Conservation (phyloP, 2,329 filamentous ascomycete genomes). For the Madurella fahalii region DNA sequence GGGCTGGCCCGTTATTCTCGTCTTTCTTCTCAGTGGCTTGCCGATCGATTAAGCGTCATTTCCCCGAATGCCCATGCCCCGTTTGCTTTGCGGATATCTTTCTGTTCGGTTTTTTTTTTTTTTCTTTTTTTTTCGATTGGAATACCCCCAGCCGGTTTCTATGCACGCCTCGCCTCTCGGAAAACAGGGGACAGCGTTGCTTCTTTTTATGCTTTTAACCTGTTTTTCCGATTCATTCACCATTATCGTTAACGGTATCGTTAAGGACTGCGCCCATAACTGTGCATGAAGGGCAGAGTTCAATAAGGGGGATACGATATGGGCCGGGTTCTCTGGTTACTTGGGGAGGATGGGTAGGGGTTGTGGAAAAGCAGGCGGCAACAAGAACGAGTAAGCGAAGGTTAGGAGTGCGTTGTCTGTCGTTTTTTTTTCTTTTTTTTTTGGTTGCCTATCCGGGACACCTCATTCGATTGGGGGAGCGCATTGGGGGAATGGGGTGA, state of each 20-base stretch:
- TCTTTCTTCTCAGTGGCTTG: too few species aligned
- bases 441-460: neutral
- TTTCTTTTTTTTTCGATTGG: slow-evolving; percentile 14
- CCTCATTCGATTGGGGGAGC: neutral
- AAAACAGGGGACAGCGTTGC: neutral
- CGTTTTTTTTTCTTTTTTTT: neutral
- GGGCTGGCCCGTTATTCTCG: too few species aligned
- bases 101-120: slow-evolving; percentile 7
- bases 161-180: neutral
- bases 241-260: neutral
- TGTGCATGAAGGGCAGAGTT: too few species aligned
- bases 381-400: neutral
- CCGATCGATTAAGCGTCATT: neutral
- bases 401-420: neutral
- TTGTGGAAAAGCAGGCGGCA: neutral
- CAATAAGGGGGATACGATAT: too few species aligned
- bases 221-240: slow-evolving; percentile 16
- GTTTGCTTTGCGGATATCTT: neutral
- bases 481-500: neutral
- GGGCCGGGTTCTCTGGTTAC: neutral
- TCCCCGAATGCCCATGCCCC: neutral
- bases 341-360: neutral
- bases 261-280: too few species aligned
- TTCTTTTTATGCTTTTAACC: slow-evolving; percentile 8
- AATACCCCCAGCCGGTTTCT: slow-evolving; percentile 17